Evolutionary conservation across 352 stramenopile species (phyloP), one percentile per base, ranked within the genome.

Genomic region (Phytophthora ohioensis): DNA sequence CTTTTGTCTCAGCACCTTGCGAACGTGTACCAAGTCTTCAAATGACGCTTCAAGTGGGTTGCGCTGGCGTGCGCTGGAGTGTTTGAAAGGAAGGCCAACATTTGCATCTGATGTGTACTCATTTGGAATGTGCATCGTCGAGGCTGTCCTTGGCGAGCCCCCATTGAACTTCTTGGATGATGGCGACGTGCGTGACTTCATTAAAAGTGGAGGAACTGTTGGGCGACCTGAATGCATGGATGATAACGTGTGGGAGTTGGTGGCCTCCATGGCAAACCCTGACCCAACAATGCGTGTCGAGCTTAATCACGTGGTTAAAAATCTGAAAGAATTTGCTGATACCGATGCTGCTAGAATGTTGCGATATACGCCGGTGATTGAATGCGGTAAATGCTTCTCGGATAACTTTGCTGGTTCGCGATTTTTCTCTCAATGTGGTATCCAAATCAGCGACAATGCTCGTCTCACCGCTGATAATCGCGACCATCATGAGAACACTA

Each of bases 121-220:
- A 8, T 64, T 81, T 30, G 70, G 38, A 0, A 79, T 81, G 74
- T 77, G 70, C 34, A 74, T 79, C 12, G 49, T 81, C 10, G 74
- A 79, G 34, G 63, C 67, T 13, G 53, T 72, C 46, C 61, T 12
- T 36, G 36, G 55, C 21, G 5, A 12, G 3, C 17, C 53, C 7
- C 27, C 36, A 6, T 39, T 41, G 27, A 9, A 6, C 30, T 31
- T 41, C 9, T 45, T 47, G 21, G 38, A 36, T 8, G 36, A 49
- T 15, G 31, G 49, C 1, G 38, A 60, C 5, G 35, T 11, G 9
- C 5, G 12, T 30, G 36, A 39, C 15, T 12, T 27, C 53, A 4
- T 49, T n/a, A 36, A 6, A 48, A 38, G 6, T 11, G 53, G 53
- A n/a, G 21, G 27, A 32, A 12, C 27, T 47, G 21, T 21, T 21